Percentiles rank a stretch among this genome's conserved stretches.
These are phyloP conservation scores for Barnettozyma populi DNA, from an alignment of 805 yeast genomes.

Conservation along the genomic window DNA sequence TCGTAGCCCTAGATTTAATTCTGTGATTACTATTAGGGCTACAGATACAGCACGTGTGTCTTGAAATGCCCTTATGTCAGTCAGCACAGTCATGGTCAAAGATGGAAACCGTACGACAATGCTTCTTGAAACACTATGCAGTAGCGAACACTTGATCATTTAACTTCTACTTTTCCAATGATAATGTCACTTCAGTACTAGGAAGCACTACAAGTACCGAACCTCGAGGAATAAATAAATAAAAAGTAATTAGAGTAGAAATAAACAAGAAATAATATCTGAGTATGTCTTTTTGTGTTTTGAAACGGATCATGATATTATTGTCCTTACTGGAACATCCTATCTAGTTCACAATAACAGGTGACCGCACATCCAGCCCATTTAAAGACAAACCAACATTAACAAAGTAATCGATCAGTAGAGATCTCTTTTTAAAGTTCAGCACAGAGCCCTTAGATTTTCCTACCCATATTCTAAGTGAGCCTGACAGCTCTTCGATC, in stretches of 20 bases:
- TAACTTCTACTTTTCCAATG: no score
- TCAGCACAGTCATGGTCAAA: no score
- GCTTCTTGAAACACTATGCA: no score
- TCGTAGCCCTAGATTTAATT: no score
- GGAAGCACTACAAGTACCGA: background rate
- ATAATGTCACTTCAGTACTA: no score
- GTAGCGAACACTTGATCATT: no score
- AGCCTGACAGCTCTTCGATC: constrained; percentile 28
- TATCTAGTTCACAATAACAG: background rate
- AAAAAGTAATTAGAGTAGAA: background rate
- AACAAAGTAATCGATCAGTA: constrained; percentile 28
- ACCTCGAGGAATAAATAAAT: background rate
- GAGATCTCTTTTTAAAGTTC: constrained; percentile 26
- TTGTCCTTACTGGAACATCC: background rate
- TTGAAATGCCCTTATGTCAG: no score
- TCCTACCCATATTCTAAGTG: constrained; percentile 33
- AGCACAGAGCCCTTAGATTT: constrained; percentile 25
- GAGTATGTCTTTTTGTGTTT: background rate
- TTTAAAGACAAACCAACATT: constrained; percentile 23
- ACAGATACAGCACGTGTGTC: no score
- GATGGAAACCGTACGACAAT: no score
- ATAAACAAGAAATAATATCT: background rate
- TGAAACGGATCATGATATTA: background rate
- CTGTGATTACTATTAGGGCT: no score
- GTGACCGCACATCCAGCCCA: constrained; percentile 15